Evolutionary conservation across 441 rosid species (phyloP).

Genomic region (Euphorbia celastroides): DNA sequence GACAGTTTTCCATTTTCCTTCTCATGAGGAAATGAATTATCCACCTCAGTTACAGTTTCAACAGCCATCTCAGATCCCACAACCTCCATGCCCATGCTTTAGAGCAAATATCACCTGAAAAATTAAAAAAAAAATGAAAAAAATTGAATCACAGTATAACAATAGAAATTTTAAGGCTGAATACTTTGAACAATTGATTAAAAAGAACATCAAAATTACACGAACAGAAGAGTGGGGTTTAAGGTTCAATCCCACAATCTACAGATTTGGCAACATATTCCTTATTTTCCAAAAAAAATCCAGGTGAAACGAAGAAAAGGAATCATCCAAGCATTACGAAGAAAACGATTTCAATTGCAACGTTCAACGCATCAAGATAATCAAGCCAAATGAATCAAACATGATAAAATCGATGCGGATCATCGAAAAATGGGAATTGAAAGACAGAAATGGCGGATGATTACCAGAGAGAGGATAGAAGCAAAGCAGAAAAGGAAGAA

Average conservation of each 20-base stretch:
- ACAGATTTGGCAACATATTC: too few species aligned
- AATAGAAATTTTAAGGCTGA: not conserved
- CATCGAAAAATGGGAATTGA: not conserved
- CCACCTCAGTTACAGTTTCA: slow-evolving; percentile 34
- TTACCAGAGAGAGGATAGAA: slow-evolving; percentile 12
- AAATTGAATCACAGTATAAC: not conserved
- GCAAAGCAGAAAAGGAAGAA: not conserved
- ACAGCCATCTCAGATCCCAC: slow-evolving; percentile 46
- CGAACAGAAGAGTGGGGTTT: too few species aligned
- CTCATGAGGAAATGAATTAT: slow-evolving; percentile 26
- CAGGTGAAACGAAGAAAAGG: not conserved
- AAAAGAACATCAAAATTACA: not conserved
- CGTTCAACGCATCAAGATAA: not conserved
- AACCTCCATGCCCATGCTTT: slow-evolving; percentile 60
- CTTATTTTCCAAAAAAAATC: not conserved
- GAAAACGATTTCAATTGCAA: not conserved
- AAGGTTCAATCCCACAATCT: too few species aligned
- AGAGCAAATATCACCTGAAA: slow-evolving; percentile 14
- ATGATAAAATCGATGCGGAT: slow-evolving; percentile 2
- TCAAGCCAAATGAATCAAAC: not conserved
- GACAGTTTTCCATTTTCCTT: slow-evolving; percentile 41
- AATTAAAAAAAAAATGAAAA: not conserved
- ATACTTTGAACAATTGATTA: not conserved
- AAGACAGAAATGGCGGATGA: not conserved
- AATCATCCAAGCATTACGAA: too few species aligned